phyloP scores from a whole-genome alignment of 225 moss, liverwort and hornwort species.

The Takakia lepidozioides region DNA sequence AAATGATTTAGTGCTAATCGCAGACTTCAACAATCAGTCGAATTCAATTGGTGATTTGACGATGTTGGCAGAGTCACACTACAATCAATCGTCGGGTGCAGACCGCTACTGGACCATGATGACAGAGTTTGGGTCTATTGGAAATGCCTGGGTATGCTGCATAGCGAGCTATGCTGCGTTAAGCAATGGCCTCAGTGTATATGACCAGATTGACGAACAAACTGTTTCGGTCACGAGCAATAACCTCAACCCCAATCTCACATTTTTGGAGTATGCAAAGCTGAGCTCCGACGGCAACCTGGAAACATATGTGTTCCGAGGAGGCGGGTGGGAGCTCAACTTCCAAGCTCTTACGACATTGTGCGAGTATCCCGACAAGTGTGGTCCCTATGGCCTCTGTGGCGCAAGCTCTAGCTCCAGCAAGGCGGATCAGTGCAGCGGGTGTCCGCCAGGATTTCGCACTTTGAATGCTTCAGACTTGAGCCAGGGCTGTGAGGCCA shows the following conservation, averaged over 20 bases:
- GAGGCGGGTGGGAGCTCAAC: slow-evolving; percentile 1
- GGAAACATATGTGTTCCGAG: neutral
- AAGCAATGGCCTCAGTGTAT: neutral
- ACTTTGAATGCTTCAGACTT: neutral
- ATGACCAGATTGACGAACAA: neutral
- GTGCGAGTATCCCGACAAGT: neutral
- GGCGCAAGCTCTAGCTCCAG: neutral
- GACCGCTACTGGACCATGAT: slow-evolving; percentile 1
- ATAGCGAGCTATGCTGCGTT: neutral
- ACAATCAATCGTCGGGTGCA: neutral
- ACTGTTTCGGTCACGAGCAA: neutral
- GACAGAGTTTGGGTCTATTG: neutral
- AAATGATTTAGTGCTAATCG: neutral
- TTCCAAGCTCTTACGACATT: neutral
- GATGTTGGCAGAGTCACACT: neutral
- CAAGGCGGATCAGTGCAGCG: neutral
- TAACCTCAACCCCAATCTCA: slow-evolving; percentile 1
- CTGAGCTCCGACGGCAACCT: slow-evolving; percentile 1
- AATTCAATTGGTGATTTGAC: too few relatives aligned
- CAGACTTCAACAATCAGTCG: neutral
- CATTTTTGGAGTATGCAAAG: slow-evolving; percentile 1
- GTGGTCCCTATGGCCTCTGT: slow-evolving; percentile 3
- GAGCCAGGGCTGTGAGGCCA: neutral
- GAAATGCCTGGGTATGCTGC: neutral
- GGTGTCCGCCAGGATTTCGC: slow-evolving; percentile 3